Evolutionary conservation across 148 eudicot species (phyloP).

Genomic region (Oxyria digyna): DNA sequence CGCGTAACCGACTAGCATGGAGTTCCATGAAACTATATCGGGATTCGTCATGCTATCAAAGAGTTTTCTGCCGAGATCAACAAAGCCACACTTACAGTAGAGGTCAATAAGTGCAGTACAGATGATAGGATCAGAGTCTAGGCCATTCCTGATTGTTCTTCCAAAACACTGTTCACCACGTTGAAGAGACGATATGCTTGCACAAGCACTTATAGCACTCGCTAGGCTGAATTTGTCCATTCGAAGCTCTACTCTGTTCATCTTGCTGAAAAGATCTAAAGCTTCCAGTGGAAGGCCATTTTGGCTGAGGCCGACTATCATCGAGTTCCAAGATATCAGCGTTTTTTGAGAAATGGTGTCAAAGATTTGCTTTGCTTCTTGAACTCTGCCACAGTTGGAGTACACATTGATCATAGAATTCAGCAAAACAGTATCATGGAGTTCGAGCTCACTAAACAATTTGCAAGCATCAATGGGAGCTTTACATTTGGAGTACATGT

Average conservation of each 20-base stretch:
- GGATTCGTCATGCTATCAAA: slow-evolving; percentile 41
- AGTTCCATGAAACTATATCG: slow-evolving; percentile 72
- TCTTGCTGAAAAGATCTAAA: slow-evolving; percentile 39
- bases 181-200: slow-evolving; percentile 51
- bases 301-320: slow-evolving; percentile 69
- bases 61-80: slow-evolving; percentile 40
- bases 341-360: slow-evolving; percentile 43
- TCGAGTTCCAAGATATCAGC: slow-evolving; percentile 86
- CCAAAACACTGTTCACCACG: slow-evolving; percentile 75
- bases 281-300: slow-evolving; percentile 59
- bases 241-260: slow-evolving; percentile 39
- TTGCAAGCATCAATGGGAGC: slow-evolving; percentile 46
- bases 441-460: slow-evolving; percentile 51
- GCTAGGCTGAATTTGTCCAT: slow-evolving; percentile 61
- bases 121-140: slow-evolving; percentile 46
- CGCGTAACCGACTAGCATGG: slow-evolving; percentile 86
- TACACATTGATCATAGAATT: slow-evolving; percentile 82
- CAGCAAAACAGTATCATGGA: slow-evolving; percentile 58
- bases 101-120: slow-evolving; percentile 68
- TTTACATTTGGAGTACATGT: slow-evolving; percentile 62
- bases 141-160: slow-evolving; percentile 47
- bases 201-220: slow-evolving; percentile 76
- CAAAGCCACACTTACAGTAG: slow-evolving; percentile 79
- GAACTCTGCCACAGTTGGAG: slow-evolving; percentile 54
- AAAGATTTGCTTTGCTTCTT: slow-evolving; percentile 64